Evolutionary conservation across 148 eudicot genomes (phyloP), one percentile per base, ranked within the genome.

Genomic region (Amaranthus hypochondriacus): DNA sequence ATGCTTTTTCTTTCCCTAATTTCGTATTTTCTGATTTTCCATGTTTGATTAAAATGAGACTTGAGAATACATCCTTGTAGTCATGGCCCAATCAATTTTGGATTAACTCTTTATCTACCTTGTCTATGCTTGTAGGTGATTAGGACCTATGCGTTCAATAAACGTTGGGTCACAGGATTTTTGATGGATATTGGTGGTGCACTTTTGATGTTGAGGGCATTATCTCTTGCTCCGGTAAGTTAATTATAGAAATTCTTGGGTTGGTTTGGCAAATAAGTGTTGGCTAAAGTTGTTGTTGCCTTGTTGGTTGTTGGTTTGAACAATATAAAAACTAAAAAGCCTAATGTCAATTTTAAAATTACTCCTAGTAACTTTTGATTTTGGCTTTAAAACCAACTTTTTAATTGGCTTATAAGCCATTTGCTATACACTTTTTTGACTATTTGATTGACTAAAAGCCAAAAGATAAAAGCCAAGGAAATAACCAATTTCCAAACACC

Each of bases 191-290:
- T 92, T 55, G 85, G 87, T 82, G 99, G 97, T 73, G 99, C 99
- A 48, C 28, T 86, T 77, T 81, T 96, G 78, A 96, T 96, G 97
- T 78, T 96, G 83, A 87, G 88, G 77, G 99, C 97, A 72, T 83
- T 96, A 78, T 96, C 99, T 78, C 96, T 81, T 77, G 96, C 99
- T 81, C 99, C 97, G 52, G 99, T 96, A 86, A 87, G 91, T 84
- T 66, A 50, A 71, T 21, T 55, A 66, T 54, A 3, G 51, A 47
- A 57, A 42, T 57, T 69, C 11, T 13, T 15, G 57, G 54, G 28
- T 67, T 28, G 39, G 13, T 63, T 39, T 21, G 28, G 13, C 50
- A n/a, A 9, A 2, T 28, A 28, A 28, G 39, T 28, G 39, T 28
- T 28, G 39, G 39, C 1, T 28, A 28, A 28, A 28, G 39, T 2